phyloP scores from a whole-genome alignment of 306 rosid species.

The Psophocarpus tetragonolobus region DNA sequence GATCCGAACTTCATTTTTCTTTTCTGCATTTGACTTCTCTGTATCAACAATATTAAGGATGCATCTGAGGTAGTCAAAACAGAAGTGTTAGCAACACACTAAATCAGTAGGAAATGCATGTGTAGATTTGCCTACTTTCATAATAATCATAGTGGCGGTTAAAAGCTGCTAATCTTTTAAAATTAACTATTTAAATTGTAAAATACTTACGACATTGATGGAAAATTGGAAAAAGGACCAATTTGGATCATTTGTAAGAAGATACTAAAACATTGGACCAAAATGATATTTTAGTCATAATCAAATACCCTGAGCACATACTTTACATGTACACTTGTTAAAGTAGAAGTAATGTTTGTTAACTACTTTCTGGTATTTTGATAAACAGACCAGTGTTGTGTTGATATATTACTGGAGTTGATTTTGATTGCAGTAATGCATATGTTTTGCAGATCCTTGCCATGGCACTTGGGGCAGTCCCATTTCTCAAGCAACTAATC shows the following conservation, averaged over 20 bases:
- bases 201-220: too few relatives aligned
- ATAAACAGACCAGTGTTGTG: not conserved
- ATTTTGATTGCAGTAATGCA: not conserved
- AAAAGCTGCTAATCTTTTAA: too few relatives aligned
- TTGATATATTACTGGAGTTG: not conserved
- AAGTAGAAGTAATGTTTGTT: conserved; percentile 14
- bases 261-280: too few relatives aligned
- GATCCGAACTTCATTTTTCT: not conserved
- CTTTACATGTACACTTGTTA: not conserved
- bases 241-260: too few relatives aligned
- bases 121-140: not conserved
- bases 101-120: not conserved
- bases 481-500: conserved; percentile 70
- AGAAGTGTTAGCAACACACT: too few relatives aligned
- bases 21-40: not conserved
- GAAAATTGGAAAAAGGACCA: too few relatives aligned
- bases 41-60: not conserved
- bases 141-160: too few relatives aligned
- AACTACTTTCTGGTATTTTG: conserved; percentile 30
- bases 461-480: conserved; percentile 78
- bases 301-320: not conserved
- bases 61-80: not conserved
- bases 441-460: conserved; percentile 74
- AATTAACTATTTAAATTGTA: too few relatives aligned
- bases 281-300: too few relatives aligned